Conservation (phyloP, 73 alveolate genomes). For the Symbiodinium pilosum region DNA sequence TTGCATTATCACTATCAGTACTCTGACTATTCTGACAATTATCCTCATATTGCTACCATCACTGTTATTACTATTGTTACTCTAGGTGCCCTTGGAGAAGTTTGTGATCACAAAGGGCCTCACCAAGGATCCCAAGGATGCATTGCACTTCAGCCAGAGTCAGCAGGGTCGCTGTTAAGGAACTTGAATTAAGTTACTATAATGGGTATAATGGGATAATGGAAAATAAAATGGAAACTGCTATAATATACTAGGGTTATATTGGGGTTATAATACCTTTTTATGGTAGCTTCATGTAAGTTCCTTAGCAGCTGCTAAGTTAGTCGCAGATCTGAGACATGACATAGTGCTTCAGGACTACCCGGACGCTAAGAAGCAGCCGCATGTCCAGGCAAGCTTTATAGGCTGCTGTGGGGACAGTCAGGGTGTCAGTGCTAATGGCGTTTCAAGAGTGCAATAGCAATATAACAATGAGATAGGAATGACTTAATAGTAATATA, state of each 20-base stretch:
- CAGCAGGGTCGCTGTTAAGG: no score
- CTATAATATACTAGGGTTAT: no score
- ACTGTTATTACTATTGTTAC: not conserved
- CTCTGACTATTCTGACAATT: no score
- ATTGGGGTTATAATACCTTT: no score
- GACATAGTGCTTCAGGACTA: constrained; percentile 14
- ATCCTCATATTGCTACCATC: not conserved
- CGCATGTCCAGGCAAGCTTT: constrained; percentile 78
- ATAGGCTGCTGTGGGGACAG: not conserved
- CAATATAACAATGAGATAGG: no score
- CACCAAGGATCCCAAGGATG: constrained; percentile 87
- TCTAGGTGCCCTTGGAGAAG: constrained; percentile 59
- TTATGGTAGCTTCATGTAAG: no score
- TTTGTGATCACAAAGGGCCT: constrained; percentile 74
- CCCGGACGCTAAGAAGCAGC: constrained; percentile 89
- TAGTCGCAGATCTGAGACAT: not conserved
- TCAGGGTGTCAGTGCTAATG: no score
- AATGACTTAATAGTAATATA: no score
- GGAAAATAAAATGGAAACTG: no score
- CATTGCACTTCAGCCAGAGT: not conserved
- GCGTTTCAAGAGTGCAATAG: no score
- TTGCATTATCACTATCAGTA: not conserved
- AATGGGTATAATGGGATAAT: no score
- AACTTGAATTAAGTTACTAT: no score
- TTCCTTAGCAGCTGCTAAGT: not conserved